Base-by-base conservation (phyloP, 345 rosid genomes). In the Gynandropsis gynandra region DNA sequence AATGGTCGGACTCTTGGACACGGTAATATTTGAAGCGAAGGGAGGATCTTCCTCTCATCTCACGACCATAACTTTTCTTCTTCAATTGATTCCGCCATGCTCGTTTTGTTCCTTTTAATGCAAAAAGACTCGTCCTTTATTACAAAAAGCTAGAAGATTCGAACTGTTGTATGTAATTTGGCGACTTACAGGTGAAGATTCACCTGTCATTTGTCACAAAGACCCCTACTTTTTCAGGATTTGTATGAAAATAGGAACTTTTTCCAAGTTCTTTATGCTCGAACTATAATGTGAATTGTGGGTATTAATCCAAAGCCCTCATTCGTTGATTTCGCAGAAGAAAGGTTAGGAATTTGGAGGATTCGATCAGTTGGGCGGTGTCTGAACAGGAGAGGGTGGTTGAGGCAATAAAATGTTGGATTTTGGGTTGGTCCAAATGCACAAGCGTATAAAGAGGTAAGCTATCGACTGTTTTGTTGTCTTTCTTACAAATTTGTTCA, bases 361-460 rank as follows among this genome's bases (percentile, higher is more conserved):
- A 24, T 4, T 4, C 6, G 21, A 7, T 46, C 42, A 38, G 43
- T 24, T 31, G 19, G 36, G 52, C 20, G 43, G 36, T 46, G 34
- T 38, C 31, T 10, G 18, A 27, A 16, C 40, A 27, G 65, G 55
- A 33, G 88, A 72, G 50, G 80, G 73, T 45, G 62, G 54, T 18
- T 67, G 66, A 54, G 81, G 60, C 35, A 50, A 68, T 63, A 75
- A 71, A 71, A 68, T 75, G 74, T 45, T 77, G 71, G 90, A 80
- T 47, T 45, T 70, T 69, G 76, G 74, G 61, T 52, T 70, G 74
- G 64, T 62, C 48, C 52, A 74, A 10, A 56, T 52, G 42, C 93
- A 92, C 79, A 80, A 78, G 72, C 93, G 97, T 74, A 80, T 94
- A 52, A 81, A 82, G 72, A 92, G 99, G 99, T 92, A 67, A 54